Evolutionary conservation across 2,329 filamentous ascomycete species (phyloP), one percentile per base, ranked within the genome.

Genomic region (Colletotrichum coccodes): DNA sequence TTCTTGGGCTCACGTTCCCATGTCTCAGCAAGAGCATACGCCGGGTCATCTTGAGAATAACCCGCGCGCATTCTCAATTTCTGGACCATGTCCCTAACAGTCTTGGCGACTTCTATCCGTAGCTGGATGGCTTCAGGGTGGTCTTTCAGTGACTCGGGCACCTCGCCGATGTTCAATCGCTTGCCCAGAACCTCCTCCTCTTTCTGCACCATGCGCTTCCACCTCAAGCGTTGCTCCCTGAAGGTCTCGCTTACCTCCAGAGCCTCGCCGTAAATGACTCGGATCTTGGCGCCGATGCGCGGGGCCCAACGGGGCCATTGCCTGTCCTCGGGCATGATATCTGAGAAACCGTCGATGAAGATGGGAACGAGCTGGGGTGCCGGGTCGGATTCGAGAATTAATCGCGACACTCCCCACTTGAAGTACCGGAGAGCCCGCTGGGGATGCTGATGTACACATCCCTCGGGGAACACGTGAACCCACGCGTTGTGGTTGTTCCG

Each of bases 401-500:
- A 86, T 2, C 96, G 90, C 7, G 95, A 94, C 2, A 98, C 86
- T 1, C 96, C 96, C 96, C 96, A 99, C 83, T 97, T 98, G 88
- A 98, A 98, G 82, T 99, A 99, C 34, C 96, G 92, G 85, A 98
- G 91, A 8, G 91, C 89, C 74, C 90, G 90, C 47, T 90, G 84
- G 1, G 92, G 88, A 72, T 94, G 91, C 81, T 99, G 96, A 80
- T 98, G 95, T 52, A 97, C 94, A 79, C 93, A 94, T 54, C 94
- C 96, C 81, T 99, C 96, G 14, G 96, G 96, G 79, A 98, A 98
- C 62, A 98, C 92, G 79, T 99, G 96, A 4, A 99, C 85, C 96
- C 96, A 99, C 50, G 90, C 89, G 78, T 93, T 87, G 52, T 89
- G 89, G 74, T 94, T 91, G 71, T 82, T 86, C 2, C 88, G 79